Evolutionary conservation across 345 rosid species (phyloP).

Genomic region (Lepidium didymum): DNA sequence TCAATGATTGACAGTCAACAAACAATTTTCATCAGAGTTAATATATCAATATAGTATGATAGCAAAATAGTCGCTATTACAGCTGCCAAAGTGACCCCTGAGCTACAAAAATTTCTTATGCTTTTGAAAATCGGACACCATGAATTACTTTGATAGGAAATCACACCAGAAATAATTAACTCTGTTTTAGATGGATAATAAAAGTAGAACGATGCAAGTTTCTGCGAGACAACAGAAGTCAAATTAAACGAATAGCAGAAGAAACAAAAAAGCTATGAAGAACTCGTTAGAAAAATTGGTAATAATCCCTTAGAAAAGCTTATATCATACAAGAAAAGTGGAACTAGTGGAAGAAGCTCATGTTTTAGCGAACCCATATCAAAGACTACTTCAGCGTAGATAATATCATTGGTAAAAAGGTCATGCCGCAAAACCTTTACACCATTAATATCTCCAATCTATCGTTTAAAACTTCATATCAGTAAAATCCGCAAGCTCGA

Average conservation of each 20-base stretch:
- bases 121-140: background rate
- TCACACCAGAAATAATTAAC: background rate
- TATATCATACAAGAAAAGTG: slow-evolving; percentile 72
- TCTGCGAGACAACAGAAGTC: background rate
- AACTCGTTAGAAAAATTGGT: background rate
- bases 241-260: background rate
- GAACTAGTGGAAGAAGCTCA: slow-evolving; percentile 85
- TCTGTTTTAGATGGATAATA: background rate
- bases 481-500: background rate
- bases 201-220: background rate
- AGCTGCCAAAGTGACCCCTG: background rate
- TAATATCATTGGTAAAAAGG: slow-evolving; percentile 92
- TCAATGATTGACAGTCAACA: slow-evolving; percentile 73
- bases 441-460: slow-evolving; percentile 83
- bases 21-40: background rate
- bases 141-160: background rate
- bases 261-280: background rate
- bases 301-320: background rate
- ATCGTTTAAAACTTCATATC: slow-evolving; percentile 11
- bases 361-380: slow-evolving; percentile 76
- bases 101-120: background rate
- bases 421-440: slow-evolving; percentile 86
- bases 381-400: slow-evolving; percentile 83
- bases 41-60: background rate
- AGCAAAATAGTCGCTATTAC: background rate